A percentile compares a stretch with the other conserved stretches of the same genome.
These are phyloP conservation scores for Anisogramma anomala DNA, from an alignment of 2,329 filamentous ascomycete genomes.

Conservation along the genomic window DNA sequence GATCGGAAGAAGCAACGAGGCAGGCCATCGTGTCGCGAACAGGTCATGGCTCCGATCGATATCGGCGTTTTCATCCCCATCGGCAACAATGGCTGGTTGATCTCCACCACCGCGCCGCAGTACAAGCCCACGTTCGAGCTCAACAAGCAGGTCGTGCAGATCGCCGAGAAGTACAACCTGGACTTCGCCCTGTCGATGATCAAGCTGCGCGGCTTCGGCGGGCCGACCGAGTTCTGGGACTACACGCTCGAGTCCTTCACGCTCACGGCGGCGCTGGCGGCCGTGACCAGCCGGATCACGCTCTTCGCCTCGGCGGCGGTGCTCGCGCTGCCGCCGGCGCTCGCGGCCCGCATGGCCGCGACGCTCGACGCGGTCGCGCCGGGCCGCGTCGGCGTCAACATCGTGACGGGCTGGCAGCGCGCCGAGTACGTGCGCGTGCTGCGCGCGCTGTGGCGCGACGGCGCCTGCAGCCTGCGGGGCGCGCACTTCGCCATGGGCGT, in stretches of 20 bases:
- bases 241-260: neutral
- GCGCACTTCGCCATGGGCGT: neutral
- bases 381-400: neutral
- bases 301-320: neutral
- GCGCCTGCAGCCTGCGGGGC: neutral
- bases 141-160: conserved; percentile 2
- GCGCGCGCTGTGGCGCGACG: neutral
- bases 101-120: neutral
- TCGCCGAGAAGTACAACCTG: conserved; percentile 1
- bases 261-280: neutral
- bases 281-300: neutral
- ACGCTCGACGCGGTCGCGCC: neutral
- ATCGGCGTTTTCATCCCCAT: conserved; percentile 1
- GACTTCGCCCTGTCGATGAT: conserved; percentile 1
- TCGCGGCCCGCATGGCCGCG: neutral
- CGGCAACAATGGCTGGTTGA: conserved; percentile 1
- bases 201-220: neutral
- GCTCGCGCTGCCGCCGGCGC: neutral
- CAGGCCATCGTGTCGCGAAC: neutral
- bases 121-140: conserved; percentile 2
- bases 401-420: conserved; percentile 1
- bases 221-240: neutral
- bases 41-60: neutral
- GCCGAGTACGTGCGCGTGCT: conserved; percentile 3
- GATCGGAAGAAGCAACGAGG: too few relatives aligned